Conservation (phyloP, 768 basidiomycete genomes). For the Agrocybe chaxingu region DNA sequence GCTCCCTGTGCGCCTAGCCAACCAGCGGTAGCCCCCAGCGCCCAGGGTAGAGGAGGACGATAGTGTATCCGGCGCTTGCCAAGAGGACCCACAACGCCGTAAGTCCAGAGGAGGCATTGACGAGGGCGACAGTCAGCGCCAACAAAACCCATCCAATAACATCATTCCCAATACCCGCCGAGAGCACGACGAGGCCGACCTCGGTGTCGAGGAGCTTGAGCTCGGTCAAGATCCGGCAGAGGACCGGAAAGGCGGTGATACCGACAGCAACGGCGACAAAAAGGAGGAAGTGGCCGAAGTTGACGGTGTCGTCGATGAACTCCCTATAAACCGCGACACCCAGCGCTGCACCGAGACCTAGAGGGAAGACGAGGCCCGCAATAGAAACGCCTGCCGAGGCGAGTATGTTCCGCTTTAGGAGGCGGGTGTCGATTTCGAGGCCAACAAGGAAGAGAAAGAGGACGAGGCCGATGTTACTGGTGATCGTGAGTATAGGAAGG, state of each 20-base stretch:
- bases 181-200: conserved; percentile 80
- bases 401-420: conserved; percentile 62
- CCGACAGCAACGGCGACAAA: conserved; percentile 83
- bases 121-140: conserved; percentile 79
- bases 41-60: conserved; percentile 66
- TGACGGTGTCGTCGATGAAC: conserved; percentile 54
- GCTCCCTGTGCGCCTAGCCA: conserved; percentile 64
- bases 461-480: conserved; percentile 72
- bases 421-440: conserved; percentile 73
- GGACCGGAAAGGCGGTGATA: conserved; percentile 80
- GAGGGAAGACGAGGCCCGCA: conserved; percentile 71
- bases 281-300: conserved; percentile 79
- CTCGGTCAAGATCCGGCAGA: conserved; percentile 83
- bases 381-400: conserved; percentile 58
- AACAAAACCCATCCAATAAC: conserved; percentile 81
- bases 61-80: conserved; percentile 57
- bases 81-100: conserved; percentile 81
- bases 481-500: conserved; percentile 62
- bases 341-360: conserved; percentile 75
- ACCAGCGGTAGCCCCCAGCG: conserved; percentile 64
- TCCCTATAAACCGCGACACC: conserved; percentile 73
- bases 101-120: conserved; percentile 71
- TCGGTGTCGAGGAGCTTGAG: conserved; percentile 78
- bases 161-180: conserved; percentile 81
- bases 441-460: conserved; percentile 84